Percentiles rank a stretch among this genome's conserved stretches.
phyloP scores from a whole-genome alignment of 352 stramenopile species.

The Globisporangium cylindrosporum region DNA sequence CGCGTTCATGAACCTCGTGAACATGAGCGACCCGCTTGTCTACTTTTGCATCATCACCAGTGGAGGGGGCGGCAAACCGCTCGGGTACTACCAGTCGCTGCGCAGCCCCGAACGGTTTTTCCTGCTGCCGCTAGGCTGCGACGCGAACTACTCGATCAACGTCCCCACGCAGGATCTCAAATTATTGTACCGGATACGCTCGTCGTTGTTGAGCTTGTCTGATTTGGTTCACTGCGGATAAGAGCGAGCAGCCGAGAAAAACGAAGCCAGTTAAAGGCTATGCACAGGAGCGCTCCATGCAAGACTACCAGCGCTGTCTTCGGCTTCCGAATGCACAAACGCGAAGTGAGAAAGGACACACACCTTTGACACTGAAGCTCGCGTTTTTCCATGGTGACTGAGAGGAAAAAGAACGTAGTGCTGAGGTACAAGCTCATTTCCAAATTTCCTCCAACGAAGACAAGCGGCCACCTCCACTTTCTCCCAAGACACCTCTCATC shows the following conservation, averaged over 20 bases:
- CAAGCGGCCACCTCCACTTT: too few relatives aligned
- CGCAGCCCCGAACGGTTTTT: slow-evolving; percentile 1
- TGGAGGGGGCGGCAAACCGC: background rate
- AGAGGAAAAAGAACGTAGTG: too few relatives aligned
- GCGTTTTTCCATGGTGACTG: too few relatives aligned
- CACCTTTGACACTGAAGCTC: too few relatives aligned
- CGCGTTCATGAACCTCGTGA: slow-evolving; percentile 37
- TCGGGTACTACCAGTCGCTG: slow-evolving; percentile 5
- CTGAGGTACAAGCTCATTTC: too few relatives aligned
- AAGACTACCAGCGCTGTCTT: too few relatives aligned
- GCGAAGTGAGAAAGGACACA: too few relatives aligned
- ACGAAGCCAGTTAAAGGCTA: too few relatives aligned
- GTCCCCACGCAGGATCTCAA: background rate
- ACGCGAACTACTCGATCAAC: background rate
- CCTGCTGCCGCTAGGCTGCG: slow-evolving; percentile 2
- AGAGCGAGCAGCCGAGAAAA: background rate
- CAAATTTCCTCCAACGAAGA: too few relatives aligned
- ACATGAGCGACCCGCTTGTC: slow-evolving; percentile 41
- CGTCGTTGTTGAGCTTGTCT: background rate
- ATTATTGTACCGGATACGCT: slow-evolving; percentile 2
- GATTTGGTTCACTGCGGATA: slow-evolving; percentile 12
- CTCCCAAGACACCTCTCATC: too few relatives aligned
- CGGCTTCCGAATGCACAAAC: too few relatives aligned
- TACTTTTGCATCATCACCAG: slow-evolving; percentile 19
- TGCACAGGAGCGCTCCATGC: too few relatives aligned